A percentile compares a stretch with the other conserved stretches of the same genome.
These are phyloP conservation scores for Polytolypa hystricis DNA, from an alignment of 2,329 filamentous ascomycete genomes.

Conservation along the genomic window DNA sequence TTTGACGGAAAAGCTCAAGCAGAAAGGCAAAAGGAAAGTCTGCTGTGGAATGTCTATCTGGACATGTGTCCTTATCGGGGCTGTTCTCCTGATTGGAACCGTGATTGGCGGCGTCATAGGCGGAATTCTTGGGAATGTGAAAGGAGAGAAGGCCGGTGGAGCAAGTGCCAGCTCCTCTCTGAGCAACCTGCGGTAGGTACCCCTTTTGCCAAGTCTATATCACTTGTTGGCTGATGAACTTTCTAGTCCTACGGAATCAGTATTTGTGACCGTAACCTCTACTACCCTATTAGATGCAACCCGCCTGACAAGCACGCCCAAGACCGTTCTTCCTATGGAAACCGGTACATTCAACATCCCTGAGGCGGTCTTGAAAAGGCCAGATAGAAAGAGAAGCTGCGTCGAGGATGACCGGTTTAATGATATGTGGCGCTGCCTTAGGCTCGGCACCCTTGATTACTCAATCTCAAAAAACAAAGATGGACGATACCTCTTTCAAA, in stretches of 20 bases:
- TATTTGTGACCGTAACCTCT: conserved; percentile 38
- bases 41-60: conserved; percentile 44
- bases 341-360: conserved; percentile 41
- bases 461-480: conserved; percentile 15
- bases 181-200: conserved; percentile 9
- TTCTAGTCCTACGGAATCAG: conserved; percentile 16
- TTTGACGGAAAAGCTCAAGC: conserved; percentile 34
- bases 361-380: conserved; percentile 34
- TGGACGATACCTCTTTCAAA: conserved; percentile 1
- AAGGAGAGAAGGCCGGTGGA: conserved; percentile 16
- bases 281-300: conserved; percentile 41
- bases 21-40: conserved; percentile 31
- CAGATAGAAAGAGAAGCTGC: conserved; percentile 41
- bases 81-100: conserved; percentile 38
- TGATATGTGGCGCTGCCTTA: conserved; percentile 42
- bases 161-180: conserved; percentile 7
- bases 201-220: background rate
- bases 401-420: conserved; percentile 35
- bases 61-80: conserved; percentile 35
- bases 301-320: conserved; percentile 36
- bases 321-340: conserved; percentile 35
- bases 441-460: conserved; percentile 16
- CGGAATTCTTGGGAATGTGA: conserved; percentile 38
- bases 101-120: conserved; percentile 45
- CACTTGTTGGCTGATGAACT: conserved; percentile 13